Evolutionary conservation across 768 basidiomycete species (phyloP), one percentile per base, ranked within the genome.

Genomic region (Phlebiopsis gigantea): DNA sequence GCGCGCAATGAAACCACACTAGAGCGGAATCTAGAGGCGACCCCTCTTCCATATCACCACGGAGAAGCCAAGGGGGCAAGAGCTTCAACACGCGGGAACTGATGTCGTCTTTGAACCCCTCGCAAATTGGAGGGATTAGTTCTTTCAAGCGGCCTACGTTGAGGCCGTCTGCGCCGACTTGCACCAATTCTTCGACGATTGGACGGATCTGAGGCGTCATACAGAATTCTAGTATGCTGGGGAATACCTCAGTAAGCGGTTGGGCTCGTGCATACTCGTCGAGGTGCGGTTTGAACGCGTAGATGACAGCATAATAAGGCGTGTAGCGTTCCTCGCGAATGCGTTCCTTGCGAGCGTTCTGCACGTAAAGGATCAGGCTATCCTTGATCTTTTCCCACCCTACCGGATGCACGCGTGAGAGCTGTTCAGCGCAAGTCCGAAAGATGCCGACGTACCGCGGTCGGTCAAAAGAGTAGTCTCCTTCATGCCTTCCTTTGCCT

Each of bases 351-450:
- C 30, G 28, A 21, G 24, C 29, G 24, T n/a, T 42, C 2, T 19
- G 45, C 1, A 47, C 10, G 15, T 10, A 47, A 39, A n/a, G n/a
- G n/a, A n/a, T n/a, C n/a, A n/a, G n/a, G 19, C 19, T 31, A 28
- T 45, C 28, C 22, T 48, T 56, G 46, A 47, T 34, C 19, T 47
- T 56, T 12, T 28, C 12, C 55, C 29, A 56, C 28, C 10, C 53
- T 55, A 53, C n/a, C 24, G 19, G 7, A 21, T n/a, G n/a, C n/a
- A n/a, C n/a, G n/a, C n/a, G 17, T 55, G 4, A 30, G 34, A 46
- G 28, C 8, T 25, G 9, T 5, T 55, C 25, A 24, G 6, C 4
- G 5, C 6, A 5, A 15, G n/a, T n/a, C n/a, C 22, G 4, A 19
- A 41, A 5, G 25, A 19, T 5, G 51, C 34, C 24, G 14, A 41